These are phyloP conservation scores for Paraphaeosphaeria minitans DNA, from an alignment of 2,329 filamentous ascomycete species.

Conservation along the genomic window DNA sequence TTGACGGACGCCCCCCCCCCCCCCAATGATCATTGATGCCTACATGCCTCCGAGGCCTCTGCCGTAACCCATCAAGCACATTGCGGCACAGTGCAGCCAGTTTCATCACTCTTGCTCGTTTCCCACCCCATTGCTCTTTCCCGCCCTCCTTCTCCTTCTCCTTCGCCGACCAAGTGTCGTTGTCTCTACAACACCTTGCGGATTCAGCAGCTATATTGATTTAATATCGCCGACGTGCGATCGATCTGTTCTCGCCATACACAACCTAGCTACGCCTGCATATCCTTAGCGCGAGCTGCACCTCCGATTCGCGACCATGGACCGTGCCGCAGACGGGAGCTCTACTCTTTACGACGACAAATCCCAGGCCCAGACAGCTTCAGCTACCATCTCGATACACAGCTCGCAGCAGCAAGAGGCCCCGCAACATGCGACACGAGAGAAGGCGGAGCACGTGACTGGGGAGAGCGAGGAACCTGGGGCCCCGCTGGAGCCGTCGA, in stretches of 20 bases:
- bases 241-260: background rate
- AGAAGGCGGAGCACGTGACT: slow-evolving; percentile 1
- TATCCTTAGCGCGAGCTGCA: background rate
- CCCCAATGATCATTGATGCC: background rate
- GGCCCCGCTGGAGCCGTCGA: slow-evolving; percentile 25
- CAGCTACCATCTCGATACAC: background rate
- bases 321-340: slow-evolving; percentile 9
- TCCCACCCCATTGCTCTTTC: background rate
- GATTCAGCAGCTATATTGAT: background rate
- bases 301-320: slow-evolving; percentile 3
- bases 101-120: background rate
- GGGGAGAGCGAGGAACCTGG: slow-evolving; percentile 2
- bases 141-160: background rate
- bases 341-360: slow-evolving; percentile 25
- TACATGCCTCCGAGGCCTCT: background rate
- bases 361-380: slow-evolving; percentile 3
- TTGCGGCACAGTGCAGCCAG: background rate
- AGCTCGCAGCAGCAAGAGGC: background rate
- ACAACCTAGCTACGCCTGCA: background rate
- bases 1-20: too few relatives aligned
- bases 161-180: background rate
- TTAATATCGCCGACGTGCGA: background rate
- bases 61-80: background rate
- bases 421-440: background rate
- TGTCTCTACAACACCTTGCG: background rate